Conservation (phyloP, 169 alveolate species). For the Fabrea salina region DNA sequence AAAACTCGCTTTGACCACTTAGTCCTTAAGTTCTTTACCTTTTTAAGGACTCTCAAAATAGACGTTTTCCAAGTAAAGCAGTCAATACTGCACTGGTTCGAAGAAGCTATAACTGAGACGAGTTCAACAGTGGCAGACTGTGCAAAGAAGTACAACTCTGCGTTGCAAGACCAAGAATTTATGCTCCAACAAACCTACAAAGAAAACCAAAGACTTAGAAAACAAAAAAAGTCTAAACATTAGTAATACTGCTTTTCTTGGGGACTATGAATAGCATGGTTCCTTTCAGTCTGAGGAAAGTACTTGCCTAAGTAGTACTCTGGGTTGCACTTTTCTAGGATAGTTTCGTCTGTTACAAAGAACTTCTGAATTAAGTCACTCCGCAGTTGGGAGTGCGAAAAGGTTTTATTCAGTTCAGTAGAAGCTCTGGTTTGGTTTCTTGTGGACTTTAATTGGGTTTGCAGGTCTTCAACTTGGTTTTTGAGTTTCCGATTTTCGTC, state of each 20-base stretch:
- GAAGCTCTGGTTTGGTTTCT: neutral
- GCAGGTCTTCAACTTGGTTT: neutral
- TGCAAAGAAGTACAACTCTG: neutral
- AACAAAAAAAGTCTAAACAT: neutral
- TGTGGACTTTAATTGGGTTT: neutral
- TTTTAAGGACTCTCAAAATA: constrained; percentile 7
- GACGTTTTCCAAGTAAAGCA: constrained; percentile 5
- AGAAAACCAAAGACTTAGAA: neutral
- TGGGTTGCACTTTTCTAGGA: constrained; percentile 22
- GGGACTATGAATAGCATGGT: neutral
- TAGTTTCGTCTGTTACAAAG: neutral
- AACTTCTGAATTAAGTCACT: constrained; percentile 14
- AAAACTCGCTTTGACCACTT: neutral
- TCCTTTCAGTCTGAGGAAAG: neutral
- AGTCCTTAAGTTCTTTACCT: neutral
- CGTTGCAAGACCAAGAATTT: neutral
- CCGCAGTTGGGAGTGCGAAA: neutral
- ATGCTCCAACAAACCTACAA: neutral
- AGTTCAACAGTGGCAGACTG: no score
- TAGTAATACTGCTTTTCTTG: neutral
- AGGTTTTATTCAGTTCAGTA: neutral
- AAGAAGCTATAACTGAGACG: neutral
- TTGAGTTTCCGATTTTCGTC: constrained; percentile 20
- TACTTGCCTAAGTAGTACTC: neutral
- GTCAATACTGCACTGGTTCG: neutral